Percentiles rank a stretch among this genome's conserved stretches.
These are phyloP conservation scores for Acer negundo DNA, from an alignment of 345 rosid genomes.

Conservation along the genomic window DNA sequence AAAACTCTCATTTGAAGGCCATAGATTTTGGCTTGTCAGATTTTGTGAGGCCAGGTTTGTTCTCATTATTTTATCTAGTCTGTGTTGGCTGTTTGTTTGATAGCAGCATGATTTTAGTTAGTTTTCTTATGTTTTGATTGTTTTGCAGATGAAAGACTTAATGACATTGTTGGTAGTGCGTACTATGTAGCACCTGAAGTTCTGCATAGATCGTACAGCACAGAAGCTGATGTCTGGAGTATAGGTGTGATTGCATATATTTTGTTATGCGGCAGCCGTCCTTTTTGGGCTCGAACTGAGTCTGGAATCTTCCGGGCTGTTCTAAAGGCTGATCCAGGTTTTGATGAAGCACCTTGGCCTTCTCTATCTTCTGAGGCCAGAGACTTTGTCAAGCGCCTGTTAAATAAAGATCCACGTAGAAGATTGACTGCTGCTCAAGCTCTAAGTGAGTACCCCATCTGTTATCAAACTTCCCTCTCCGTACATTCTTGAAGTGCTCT, in stretches of 20 bases:
- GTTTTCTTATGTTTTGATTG: constrained; percentile 5
- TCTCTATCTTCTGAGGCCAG: constrained; percentile 80
- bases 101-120: constrained; percentile 1
- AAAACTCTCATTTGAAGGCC: constrained; percentile 76
- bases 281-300: constrained; percentile 97
- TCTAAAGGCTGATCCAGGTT: constrained; percentile 90
- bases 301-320: constrained; percentile 96
- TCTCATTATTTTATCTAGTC: neutral
- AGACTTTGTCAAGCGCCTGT: constrained; percentile 81
- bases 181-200: constrained; percentile 99
- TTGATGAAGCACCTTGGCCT: constrained; percentile 94
- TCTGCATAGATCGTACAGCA: constrained; percentile 83
- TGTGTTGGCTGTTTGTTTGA: neutral
- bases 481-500: constrained; percentile 17
- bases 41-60: constrained; percentile 86
- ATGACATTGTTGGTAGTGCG: constrained; percentile 96
- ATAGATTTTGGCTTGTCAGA: constrained; percentile 99
- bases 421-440: constrained; percentile 98
- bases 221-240: constrained; percentile 98
- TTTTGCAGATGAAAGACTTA: constrained; percentile 86
- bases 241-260: constrained; percentile 93
- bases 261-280: constrained; percentile 92
- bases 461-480: constrained; percentile 5
- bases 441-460: constrained; percentile 59
- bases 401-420: constrained; percentile 94